Base-by-base conservation (phyloP, 805 yeast species). In the Spathaspora sp. region DNA sequence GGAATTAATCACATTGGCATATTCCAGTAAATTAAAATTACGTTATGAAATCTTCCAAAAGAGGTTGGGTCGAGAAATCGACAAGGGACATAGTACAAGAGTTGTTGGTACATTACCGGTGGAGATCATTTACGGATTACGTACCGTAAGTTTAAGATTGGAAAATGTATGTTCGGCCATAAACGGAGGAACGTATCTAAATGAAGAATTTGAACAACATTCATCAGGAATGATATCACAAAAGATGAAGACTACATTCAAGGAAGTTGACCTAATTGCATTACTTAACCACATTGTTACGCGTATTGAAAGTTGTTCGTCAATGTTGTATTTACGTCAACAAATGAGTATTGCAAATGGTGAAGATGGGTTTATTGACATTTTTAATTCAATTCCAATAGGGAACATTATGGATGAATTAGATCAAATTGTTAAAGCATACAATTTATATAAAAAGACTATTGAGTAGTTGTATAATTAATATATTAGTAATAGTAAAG, bases 1-100 rank as follows among this genome's bases (percentile, higher is more conserved):
- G 1, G 99, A 94, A 66, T 78, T 79, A 39, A 85, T 94, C 14
- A 88, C 96, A 20, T 75, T 90, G 46, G 81, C 84, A 0, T 92
- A 86, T 70, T 96, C 98, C 1, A 73, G 75, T 50, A 73, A 76
- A 26, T 70, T 92, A 51, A 77, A 76, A 3, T 72, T 85, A 2
- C 78, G 98, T 57, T 78, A 78, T 67, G 81, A 79, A 49, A 62
- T 73, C 12, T 64, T 65, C 55, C 59, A 66, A 52, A 66, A 70
- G 52, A 55, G 67, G n/a, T 44, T 60, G 20, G 51, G 60, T 10
- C 59, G 57, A 17, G 55, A 55, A 18, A 62, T 57, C 28, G 58
- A 54, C 9, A 49, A 48, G 29, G 57, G 71, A 62, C 61, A 69
- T 57, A 51, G 76, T 66, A 72, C 61, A 3, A 57, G 74, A 43